Evolutionary conservation across 371 early-diverging fungal genomes (phyloP), one percentile per base, ranked within the genome.

Genomic region (Mucor ambiguus): DNA sequence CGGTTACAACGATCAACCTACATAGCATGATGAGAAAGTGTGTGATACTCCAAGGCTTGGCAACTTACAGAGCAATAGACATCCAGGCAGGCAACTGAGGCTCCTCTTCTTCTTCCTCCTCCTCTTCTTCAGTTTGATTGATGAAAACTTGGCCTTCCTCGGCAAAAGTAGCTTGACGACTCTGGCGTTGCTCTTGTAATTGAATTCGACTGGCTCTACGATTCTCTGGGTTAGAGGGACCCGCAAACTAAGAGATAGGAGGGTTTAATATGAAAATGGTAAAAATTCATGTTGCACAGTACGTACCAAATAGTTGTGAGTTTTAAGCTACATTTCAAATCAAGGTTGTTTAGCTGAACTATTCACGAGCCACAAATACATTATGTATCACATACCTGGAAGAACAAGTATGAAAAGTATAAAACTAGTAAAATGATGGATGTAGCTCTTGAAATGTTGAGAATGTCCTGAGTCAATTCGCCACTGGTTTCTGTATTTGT

Each of bases 321-420:
- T 91, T 56, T 80, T 81, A 60, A 94, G 83, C 84, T 79, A 37
- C 9, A 37, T 14, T 57, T 29, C 28, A 22, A 26, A 10, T 33
- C 20, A 32, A 6, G 10, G 38, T 10, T 41, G 54, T 58, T 38
- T 44, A 62, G 24, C 32, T 28, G 44, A 26, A 56, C 20, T 54
- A 56, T 14, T 33, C 20, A 60, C 48, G 20, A 55, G 57, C 57
- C 60, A 60, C 64, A 64, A 22, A 20, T 35, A 32, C 20, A 30
- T 12, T 12, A 37, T 37, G 37, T 37, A 30, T 57, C 35, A 38
- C 59, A 68, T 77, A 77, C 82, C 69, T 94, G 95, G 82, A 94
- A 96, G 56, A 85, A 72, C 32, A 96, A 74, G 66, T 87, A 95
- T 35, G 85, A 75, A 52, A 85, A 76, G 63, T 96, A 96, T 54